Conservation (phyloP, 257 asterid species). For the Solanum etuberosum region DNA sequence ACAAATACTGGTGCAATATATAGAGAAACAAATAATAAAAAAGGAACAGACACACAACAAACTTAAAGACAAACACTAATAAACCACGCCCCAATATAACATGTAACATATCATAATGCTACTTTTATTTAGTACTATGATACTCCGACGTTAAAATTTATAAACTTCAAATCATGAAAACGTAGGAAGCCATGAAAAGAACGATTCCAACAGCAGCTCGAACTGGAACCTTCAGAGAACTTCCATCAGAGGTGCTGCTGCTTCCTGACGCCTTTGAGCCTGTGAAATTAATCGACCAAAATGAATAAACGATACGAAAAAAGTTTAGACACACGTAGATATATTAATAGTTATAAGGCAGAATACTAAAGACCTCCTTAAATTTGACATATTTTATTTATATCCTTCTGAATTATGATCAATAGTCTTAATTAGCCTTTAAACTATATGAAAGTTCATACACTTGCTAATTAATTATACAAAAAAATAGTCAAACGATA, state of each 20-base stretch:
- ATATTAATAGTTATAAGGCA: not conserved
- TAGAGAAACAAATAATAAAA: not conserved
- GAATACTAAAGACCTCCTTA: too few species aligned
- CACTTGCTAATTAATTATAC: too few species aligned
- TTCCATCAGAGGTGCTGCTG: slow-evolving; percentile 24
- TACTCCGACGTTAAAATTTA: not conserved
- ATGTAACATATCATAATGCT: not conserved
- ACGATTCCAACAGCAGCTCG: slow-evolving; percentile 10
- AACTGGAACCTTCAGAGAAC: slow-evolving; percentile 5
- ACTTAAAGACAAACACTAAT: not conserved
- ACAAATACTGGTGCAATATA: not conserved
- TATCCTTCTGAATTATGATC: too few species aligned
- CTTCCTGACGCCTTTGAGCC: slow-evolving; percentile 34
- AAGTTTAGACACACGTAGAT: not conserved
- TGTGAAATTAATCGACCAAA: slow-evolving; percentile 3
- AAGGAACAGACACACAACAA: not conserved
- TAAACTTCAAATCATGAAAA: not conserved
- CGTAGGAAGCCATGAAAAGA: slow-evolving; percentile 17
- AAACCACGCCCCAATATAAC: not conserved
- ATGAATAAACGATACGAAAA: not conserved
- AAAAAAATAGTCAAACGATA: too few species aligned
- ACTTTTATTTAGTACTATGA: not conserved
- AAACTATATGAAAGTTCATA: too few species aligned
- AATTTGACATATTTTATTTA: too few species aligned
- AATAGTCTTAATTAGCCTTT: too few species aligned